Evolutionary conservation across 2,329 filamentous ascomycete genomes (phyloP).

Genomic region (Fusarium subglutinans): DNA sequence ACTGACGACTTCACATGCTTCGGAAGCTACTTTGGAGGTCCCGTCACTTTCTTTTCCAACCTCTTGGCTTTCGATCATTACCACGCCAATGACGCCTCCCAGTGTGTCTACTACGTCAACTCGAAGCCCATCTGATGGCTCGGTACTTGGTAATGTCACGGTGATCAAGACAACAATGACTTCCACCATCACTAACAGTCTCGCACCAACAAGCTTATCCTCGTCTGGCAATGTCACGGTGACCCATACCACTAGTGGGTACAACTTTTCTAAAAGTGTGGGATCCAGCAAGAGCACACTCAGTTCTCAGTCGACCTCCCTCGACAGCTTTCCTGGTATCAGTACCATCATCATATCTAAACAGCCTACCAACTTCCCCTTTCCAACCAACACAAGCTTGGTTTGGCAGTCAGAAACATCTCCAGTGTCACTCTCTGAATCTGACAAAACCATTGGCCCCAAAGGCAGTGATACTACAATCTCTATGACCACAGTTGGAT

Average conservation of each 20-base stretch:
- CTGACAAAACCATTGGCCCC: background rate
- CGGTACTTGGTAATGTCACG: background rate
- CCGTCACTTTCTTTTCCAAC: constrained; percentile 9
- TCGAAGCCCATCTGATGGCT: background rate
- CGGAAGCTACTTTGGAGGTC: background rate
- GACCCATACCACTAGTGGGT: constrained; percentile 17
- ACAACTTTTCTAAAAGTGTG: constrained; percentile 16
- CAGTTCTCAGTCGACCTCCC: background rate
- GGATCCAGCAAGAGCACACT: background rate
- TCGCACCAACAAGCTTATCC: constrained; percentile 1
- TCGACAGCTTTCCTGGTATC: background rate
- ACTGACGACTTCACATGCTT: constrained; percentile 2
- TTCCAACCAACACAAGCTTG: constrained; percentile 24
- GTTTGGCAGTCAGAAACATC: constrained; percentile 10
- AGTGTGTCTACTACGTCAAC: constrained; percentile 1
- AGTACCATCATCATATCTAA: constrained; percentile 20
- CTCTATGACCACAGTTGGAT: constrained; percentile 2
- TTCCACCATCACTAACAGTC: constrained; percentile 27
- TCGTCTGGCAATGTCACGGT: constrained; percentile 6
- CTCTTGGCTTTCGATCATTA: constrained; percentile 12
- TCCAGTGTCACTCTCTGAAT: background rate
- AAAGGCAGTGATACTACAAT: background rate
- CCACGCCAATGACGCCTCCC: constrained; percentile 17
- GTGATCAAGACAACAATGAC: constrained; percentile 14
- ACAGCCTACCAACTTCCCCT: constrained; percentile 16